Evolutionary conservation across 805 yeast species (phyloP).

Genomic region (Metschnikowia borealis): DNA sequence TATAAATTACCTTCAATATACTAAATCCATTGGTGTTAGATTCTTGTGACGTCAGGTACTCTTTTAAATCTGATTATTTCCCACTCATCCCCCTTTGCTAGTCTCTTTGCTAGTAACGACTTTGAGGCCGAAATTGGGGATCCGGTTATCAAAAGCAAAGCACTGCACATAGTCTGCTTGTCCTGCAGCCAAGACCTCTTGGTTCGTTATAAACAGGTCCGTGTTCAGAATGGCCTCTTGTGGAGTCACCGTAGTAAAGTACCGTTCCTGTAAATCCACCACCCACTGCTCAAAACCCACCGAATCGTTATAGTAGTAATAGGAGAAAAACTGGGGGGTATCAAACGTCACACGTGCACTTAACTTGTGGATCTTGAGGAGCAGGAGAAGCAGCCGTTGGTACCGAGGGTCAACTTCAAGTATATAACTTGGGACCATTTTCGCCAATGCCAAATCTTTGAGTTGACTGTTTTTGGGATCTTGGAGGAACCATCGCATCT

Average conservation of each 20-base stretch:
- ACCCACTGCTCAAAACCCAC: constrained; percentile 40
- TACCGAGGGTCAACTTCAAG: constrained; percentile 49
- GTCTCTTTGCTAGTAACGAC: constrained; percentile 29
- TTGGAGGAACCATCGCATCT: too few species aligned
- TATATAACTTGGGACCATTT: constrained; percentile 41
- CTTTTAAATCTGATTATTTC: too few species aligned
- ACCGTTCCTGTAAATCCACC: constrained; percentile 33
- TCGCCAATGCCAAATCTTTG: too few species aligned
- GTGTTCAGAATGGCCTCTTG: constrained; percentile 32
- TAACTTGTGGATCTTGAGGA: constrained; percentile 63
- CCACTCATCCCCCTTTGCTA: too few species aligned
- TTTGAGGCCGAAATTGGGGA: constrained; percentile 65
- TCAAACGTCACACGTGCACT: constrained; percentile 54
- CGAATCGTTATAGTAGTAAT: constrained; percentile 52
- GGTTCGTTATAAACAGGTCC: constrained; percentile 31
- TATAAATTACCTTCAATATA: too few species aligned
- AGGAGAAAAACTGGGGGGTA: constrained; percentile 19
- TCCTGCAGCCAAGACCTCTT: constrained; percentile 25
- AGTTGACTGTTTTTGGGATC: too few species aligned
- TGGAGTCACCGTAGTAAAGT: constrained; percentile 43
- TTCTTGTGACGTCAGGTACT: too few species aligned
- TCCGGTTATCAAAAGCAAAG: constrained; percentile 61
- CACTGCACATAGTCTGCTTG: constrained; percentile 29
- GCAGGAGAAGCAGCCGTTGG: constrained; percentile 36
- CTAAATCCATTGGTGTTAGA: too few species aligned